Percentiles rank a stretch among this genome's conserved stretches.
These are phyloP conservation scores for Botrytis galanthina DNA, from an alignment of 2,329 filamentous ascomycete species.

Conservation along the genomic window DNA sequence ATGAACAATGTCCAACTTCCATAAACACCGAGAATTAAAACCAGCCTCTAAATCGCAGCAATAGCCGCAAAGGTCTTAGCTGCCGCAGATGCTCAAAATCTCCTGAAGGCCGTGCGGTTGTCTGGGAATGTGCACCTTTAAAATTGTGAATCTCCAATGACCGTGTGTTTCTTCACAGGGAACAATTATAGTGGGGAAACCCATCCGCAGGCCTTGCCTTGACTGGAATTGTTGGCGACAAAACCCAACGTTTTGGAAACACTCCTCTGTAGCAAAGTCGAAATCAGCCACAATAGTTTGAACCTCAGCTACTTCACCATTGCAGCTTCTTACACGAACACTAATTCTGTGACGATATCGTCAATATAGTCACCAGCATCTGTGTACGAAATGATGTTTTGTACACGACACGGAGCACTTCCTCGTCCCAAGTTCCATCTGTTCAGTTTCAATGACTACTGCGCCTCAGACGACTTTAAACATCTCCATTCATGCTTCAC, in stretches of 20 bases:
- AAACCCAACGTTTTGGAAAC: slow-evolving; percentile 7
- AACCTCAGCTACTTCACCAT: neutral
- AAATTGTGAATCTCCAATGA: slow-evolving; percentile 1
- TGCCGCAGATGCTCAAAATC: slow-evolving; percentile 3
- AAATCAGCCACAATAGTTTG: slow-evolving; percentile 10
- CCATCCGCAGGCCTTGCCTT: slow-evolving; percentile 1
- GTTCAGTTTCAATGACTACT: neutral
- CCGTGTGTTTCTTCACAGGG: neutral
- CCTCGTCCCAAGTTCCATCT: neutral
- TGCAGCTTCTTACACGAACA: neutral
- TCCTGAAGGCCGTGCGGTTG: slow-evolving; percentile 7
- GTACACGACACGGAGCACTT: neutral
- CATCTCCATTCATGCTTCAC: neutral
- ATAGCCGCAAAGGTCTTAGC: slow-evolving; percentile 1
- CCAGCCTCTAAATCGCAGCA: neutral
- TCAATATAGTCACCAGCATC: neutral
- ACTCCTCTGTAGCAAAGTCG: slow-evolving; percentile 9
- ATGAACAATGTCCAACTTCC: neutral
- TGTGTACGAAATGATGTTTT: neutral
- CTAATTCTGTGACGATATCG: slow-evolving; percentile 2
- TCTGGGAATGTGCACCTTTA: slow-evolving; percentile 9
- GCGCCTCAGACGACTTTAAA: neutral
- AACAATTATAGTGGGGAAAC: neutral
- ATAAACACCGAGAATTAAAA: neutral
- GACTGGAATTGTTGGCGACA: slow-evolving; percentile 5